phyloP scores from a whole-genome alignment of 2,329 filamentous ascomycete species.

The Penicillium concentricum region DNA sequence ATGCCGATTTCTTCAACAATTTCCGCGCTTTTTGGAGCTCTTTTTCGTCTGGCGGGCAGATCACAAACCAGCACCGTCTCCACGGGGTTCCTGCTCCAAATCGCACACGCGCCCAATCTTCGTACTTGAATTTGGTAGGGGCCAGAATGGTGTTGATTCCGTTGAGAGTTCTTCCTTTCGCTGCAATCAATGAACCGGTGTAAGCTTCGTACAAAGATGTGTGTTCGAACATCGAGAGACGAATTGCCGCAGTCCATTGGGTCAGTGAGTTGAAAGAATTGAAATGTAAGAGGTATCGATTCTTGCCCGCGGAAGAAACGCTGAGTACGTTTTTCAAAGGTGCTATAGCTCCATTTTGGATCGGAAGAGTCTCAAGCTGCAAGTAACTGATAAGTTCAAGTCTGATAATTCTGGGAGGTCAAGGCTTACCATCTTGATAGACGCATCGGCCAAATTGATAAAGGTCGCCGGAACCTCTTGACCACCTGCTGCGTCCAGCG shows the following conservation, averaged over 20 bases:
- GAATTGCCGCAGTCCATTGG: conserved; percentile 94
- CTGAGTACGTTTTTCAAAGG: conserved; percentile 92
- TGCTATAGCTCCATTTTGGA: conserved; percentile 71
- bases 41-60: conserved; percentile 90
- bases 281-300: conserved; percentile 93
- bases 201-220: conserved; percentile 93
- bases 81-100: conserved; percentile 96
- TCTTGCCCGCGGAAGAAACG: conserved; percentile 91
- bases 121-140: conserved; percentile 69
- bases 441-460: conserved; percentile 95
- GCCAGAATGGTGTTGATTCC: conserved; percentile 90
- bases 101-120: conserved; percentile 92
- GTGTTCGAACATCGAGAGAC: conserved; percentile 91
- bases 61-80: conserved; percentile 95
- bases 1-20: conserved; percentile 72
- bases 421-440: conserved; percentile 84
- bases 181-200: conserved; percentile 90
- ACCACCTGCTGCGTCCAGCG: conserved; percentile 82
- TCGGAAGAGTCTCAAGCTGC: conserved; percentile 85
- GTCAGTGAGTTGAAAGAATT: conserved; percentile 89
- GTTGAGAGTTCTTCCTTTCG: conserved; percentile 85
- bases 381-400: neutral
- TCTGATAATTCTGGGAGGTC: neutral
- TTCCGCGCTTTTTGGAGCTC: conserved; percentile 82
- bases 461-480: conserved; percentile 87